Base-by-base conservation (phyloP, 495 filamentous ascomycete genomes). In the Podospora appendiculata region DNA sequence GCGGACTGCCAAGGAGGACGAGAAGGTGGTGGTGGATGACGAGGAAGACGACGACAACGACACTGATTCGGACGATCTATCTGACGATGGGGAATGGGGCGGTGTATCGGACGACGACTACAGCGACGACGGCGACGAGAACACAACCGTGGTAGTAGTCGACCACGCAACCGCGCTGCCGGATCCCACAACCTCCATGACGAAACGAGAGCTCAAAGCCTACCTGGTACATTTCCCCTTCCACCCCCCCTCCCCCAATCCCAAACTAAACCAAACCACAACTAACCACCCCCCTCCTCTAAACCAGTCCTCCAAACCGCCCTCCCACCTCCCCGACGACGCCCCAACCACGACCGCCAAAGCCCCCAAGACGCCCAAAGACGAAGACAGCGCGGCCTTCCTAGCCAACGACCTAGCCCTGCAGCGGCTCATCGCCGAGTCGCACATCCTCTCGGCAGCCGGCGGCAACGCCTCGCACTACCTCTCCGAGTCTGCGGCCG, bases 331-430 rank as follows among this genome's bases (percentile, higher is more conserved):
- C 19, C 50, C 65, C 42, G 47, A 59, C 16, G 13, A 55, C 35
- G 9, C 62, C 13, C 59, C 64, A 8, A 52, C 65, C 12, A 76
- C 68, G 58, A 56, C 50, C 17, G 56, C 60, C 40, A 50, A 36
- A 8, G n/a, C 58, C 9, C 47, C 64, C 14, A 60, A 65, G 3
- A 70, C 80, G 45, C 56, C 77, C 36, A 32, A 44, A 19, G 40
- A 32, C 5, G 75, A 78, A 55, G 73, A 76, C 57, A 70, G 69
- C 40, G 78, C 80, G 36, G 69, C 73, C 14, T 67, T 76, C 54
- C 73, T 96, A 3, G 92, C 92, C 69, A 93, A 96, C 63, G 93
- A 98, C 59, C 80, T 97, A 18, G 90, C 86, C 9, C 79, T 98
- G 16, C 91, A 96, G 60, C 81, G 90, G 13, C 79, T 98, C 10